Evolutionary conservation across 345 rosid genomes (phyloP).

Genomic region (Raphanus raphanistrum): DNA sequence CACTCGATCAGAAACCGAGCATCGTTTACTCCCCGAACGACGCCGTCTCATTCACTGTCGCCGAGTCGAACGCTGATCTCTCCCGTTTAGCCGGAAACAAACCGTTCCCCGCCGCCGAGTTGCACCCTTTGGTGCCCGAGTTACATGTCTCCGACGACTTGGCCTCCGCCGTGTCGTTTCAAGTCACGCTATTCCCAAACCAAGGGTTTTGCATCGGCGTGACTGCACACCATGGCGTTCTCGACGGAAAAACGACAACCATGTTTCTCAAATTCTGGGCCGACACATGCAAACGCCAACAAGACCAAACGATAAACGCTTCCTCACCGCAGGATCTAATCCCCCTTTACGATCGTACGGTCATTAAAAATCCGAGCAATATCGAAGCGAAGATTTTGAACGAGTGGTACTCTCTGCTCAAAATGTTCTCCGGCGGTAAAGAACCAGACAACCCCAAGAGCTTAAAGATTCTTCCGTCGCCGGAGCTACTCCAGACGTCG

Average conservation of each 20-base stretch:
- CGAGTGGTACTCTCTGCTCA: background rate
- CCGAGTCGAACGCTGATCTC: constrained; percentile 39
- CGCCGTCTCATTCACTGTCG: constrained; percentile 44
- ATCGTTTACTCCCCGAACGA: constrained; percentile 23
- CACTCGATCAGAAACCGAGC: constrained; percentile 23
- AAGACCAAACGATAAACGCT: background rate
- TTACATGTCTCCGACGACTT: constrained; percentile 29
- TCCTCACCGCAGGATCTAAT: background rate
- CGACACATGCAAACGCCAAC: background rate
- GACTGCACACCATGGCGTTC: background rate
- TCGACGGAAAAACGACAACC: background rate
- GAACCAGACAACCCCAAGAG: constrained; percentile 5
- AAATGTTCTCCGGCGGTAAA: background rate
- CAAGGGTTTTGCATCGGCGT: background rate
- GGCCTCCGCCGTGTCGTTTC: constrained; percentile 31
- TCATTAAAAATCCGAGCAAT: background rate
- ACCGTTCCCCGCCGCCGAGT: constrained; percentile 22
- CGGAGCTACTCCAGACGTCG: background rate
- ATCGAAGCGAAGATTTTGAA: background rate
- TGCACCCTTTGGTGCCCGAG: constrained; percentile 34
- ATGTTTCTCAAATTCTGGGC: background rate
- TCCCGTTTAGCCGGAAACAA: constrained; percentile 18
- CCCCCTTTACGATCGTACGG: background rate
- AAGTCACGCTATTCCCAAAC: constrained; percentile 42
- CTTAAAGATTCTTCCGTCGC: background rate